Percentiles rank a stretch among this genome's conserved stretches.
phyloP scores from a whole-genome alignment of 192 early-diverging fungal genomes.

The Entrophospora sp. region DNA sequence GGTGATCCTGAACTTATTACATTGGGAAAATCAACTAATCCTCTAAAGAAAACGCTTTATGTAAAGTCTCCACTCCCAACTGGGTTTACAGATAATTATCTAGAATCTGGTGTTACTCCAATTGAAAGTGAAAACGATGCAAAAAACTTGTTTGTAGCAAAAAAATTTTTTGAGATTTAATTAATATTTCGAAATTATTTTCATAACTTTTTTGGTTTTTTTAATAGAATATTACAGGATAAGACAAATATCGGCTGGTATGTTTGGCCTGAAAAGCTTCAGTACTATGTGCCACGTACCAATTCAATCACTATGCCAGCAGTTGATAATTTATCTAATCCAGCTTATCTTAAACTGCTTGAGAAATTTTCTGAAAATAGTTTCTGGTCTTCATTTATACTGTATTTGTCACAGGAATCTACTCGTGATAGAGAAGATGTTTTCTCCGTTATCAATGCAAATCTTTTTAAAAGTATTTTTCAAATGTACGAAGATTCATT shows the following conservation, averaged over 20 bases:
- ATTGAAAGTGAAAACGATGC: slow-evolving; percentile 25
- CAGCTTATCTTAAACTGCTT: slow-evolving; percentile 46
- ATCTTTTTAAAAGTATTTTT: slow-evolving; percentile 62
- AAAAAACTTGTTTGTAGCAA: slow-evolving; percentile 23
- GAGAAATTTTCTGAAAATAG: slow-evolving; percentile 37
- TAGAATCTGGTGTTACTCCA: slow-evolving; percentile 24
- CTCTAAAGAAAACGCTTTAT: slow-evolving; percentile 29
- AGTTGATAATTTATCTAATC: slow-evolving; percentile 50
- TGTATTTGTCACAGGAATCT: slow-evolving; percentile 61
- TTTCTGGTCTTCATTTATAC: slow-evolving; percentile 61
- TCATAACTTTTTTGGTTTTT: too few relatives aligned
- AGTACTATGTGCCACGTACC: slow-evolving; percentile 41
- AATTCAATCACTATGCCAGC: slow-evolving; percentile 31
- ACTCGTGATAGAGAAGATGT: slow-evolving; percentile 47
- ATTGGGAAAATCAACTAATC: slow-evolving; percentile 30
- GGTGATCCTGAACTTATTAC: slow-evolving; percentile 40
- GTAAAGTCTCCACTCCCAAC: slow-evolving; percentile 25
- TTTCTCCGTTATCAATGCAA: slow-evolving; percentile 51
- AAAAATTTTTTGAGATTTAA: too few relatives aligned
- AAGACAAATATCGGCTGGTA: slow-evolving; percentile 63
- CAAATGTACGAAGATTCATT: slow-evolving; percentile 58
- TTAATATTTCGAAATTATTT: too few relatives aligned
- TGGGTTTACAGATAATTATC: slow-evolving; percentile 26
- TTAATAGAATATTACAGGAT: slow-evolving; percentile 56
- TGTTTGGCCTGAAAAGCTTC: slow-evolving; percentile 60